Evolutionary conservation across 1,284 basidiomycete species (phyloP), one percentile per base, ranked within the genome.

Genomic region (Cystobasidium slooffiae): DNA sequence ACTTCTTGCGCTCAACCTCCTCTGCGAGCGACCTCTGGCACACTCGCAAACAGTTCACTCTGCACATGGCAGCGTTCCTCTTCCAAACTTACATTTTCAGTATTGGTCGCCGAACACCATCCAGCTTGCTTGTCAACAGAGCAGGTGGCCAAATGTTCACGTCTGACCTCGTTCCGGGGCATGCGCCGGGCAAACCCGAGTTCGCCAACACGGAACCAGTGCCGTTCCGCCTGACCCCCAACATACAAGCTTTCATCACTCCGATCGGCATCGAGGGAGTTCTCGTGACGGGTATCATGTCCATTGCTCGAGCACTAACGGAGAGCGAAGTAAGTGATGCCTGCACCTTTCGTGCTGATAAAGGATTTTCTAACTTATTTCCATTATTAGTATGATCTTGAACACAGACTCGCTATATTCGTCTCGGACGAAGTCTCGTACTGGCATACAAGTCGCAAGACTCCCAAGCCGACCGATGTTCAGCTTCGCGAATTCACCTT

Each of bases 141-240:
- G 85, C 88, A n/a, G 94, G 92, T 0, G 95, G 95, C 6, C 87
- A 90, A 74, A 90, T 97, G 80, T 89, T 90, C 66, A 94, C 97
- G 90, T 91, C 90, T 62, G 95, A 97, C 80, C 85, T 96, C 58
- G 49, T 69, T 18, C 52, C 55, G 9, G 61, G 47, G 8, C 77
- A 86, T 86, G 84, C 9, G 83, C 88, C 70, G 81, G 75, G n/a
- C 74, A 76, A 77, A 72, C 77, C 80, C 18, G 80, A 81, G 56
- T 79, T 81, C 46, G 64, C 75, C 41, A 79, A 81, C 65, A 88
- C 86, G 76, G 97, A 99, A 78, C 86, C 89, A 1, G 94, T 97
- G 12, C 96, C 97, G 0, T 99, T 99, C 91, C 90, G 97, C 10
- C 88, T 97, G 78, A 97, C 94, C 12, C 95, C 95, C 2, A 98